Base-by-base conservation (phyloP, 306 rosid species). In the Canavalia gladiata region DNA sequence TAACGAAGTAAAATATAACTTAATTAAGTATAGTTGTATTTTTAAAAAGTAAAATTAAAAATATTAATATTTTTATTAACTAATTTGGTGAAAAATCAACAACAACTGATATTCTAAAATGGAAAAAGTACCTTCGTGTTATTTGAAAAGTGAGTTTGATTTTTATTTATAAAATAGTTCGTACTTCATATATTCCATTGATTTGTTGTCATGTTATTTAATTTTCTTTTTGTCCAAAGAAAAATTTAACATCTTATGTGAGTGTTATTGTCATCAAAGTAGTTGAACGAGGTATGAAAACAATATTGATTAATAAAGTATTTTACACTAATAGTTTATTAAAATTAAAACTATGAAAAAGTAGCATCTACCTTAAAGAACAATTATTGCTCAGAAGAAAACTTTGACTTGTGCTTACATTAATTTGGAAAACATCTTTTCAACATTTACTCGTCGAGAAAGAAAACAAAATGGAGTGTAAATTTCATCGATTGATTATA, bases 401-500 rank as follows among this genome's bases (percentile, higher is more conserved):
- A 62, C 18, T 68, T 8, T 2, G 68, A 55, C 77, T 68, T 64
- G 5, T 33, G 39, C 42, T 39, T 74, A 42, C 50, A 52, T 66
- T 45, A 73, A 63, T 65, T 18, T 66, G 39, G 56, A 12, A 82
- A 75, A 57, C 47, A 37, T 12, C 33, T 76, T 69, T 69, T 42
- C 74, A 76, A 39, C 64, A 42, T 59, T 10, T 70, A 62, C 43
- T 29, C 70, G 29, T 51, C 62, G 6, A 18, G 28, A 42, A 11
- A 70, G 82, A 83, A 64, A 55, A 72, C 5, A 69, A 60, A 69
- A 37, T 42, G 57, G 82, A 4, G 43, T 28, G 58, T 42, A 65
- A 62, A 72, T 78, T 28, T 72, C 72, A 73, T 78, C 8, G 72
- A 83, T 78, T 78, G 87, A 66, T 83, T 33, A 83, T 78, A 72